A percentile compares a stretch with the other conserved stretches of the same genome.
phyloP scores from a whole-genome alignment of 257 asterid species.

The Phtheirospermum japonicum region DNA sequence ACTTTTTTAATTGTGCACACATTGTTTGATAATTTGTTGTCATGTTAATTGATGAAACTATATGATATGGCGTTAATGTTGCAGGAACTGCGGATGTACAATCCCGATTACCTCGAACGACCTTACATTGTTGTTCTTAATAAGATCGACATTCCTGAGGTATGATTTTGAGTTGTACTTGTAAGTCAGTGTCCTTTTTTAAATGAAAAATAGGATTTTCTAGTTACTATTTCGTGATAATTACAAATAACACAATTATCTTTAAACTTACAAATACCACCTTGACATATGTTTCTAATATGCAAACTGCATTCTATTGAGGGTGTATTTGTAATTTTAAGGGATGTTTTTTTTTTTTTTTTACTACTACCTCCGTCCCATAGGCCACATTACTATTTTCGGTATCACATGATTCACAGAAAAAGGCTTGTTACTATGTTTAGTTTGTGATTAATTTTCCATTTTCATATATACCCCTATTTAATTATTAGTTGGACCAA shows the following conservation, averaged over 20 bases:
- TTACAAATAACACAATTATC: not conserved
- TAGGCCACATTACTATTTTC: too few species aligned
- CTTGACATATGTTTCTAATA: not conserved
- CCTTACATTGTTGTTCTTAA: slow-evolving; percentile 86
- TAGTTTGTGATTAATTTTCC: too few species aligned
- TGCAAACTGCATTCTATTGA: not conserved
- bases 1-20: not conserved
- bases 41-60: slow-evolving; percentile 9
- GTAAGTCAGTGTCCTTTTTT: slow-evolving; percentile 29
- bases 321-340: not conserved
- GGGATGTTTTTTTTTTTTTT: too few species aligned
- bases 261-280: not conserved
- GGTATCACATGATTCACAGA: too few species aligned
- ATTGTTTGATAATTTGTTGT: not conserved
- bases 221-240: not conserved
- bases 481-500: too few species aligned
- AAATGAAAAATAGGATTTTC: slow-evolving; percentile 10
- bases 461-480: too few species aligned
- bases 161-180: slow-evolving; percentile 28
- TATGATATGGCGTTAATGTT: slow-evolving; percentile 22
- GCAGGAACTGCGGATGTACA: slow-evolving; percentile 98
- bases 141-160: slow-evolving; percentile 88
- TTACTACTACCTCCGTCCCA: too few species aligned
- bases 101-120: slow-evolving; percentile 90
- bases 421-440: too few species aligned